Conservation (phyloP, 805 yeast genomes). For the Candida succiphila region DNA sequence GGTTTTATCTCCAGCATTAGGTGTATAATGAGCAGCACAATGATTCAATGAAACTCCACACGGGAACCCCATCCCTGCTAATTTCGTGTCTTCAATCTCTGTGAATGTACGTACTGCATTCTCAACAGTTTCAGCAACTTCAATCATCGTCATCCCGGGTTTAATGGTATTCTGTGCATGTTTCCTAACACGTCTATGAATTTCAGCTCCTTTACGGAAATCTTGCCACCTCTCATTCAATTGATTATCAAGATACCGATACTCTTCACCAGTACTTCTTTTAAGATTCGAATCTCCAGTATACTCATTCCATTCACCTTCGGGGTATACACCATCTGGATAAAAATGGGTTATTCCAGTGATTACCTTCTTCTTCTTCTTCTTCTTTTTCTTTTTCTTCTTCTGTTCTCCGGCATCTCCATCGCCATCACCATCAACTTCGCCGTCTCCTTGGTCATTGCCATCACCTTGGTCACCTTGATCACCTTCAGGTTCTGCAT, state of each 20-base stretch:
- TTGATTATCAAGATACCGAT: constrained; percentile 65
- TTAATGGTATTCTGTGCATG: constrained; percentile 63
- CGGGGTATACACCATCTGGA: constrained; percentile 70
- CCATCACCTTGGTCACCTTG: not conserved
- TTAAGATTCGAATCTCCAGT: constrained; percentile 51
- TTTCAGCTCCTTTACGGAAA: constrained; percentile 91
- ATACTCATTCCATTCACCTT: constrained; percentile 81
- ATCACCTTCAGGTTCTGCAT: not conserved
- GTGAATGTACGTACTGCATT: constrained; percentile 69
- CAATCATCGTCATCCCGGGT: constrained; percentile 90
- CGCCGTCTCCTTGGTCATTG: constrained; percentile 9
- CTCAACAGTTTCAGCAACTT: constrained; percentile 84
- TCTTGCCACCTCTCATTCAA: constrained; percentile 66
- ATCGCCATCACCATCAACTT: constrained; percentile 18
- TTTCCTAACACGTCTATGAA: constrained; percentile 84
- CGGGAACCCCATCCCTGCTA: constrained; percentile 95
- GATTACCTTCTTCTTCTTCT: constrained; percentile 41
- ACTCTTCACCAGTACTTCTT: constrained; percentile 81
- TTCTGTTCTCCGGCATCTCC: constrained; percentile 22
- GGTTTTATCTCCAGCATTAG: constrained; percentile 87
- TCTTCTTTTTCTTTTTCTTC: constrained; percentile 48
- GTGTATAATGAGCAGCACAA: constrained; percentile 97
- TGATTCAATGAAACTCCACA: constrained; percentile 93
- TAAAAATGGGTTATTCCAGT: constrained; percentile 58
- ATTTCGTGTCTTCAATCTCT: constrained; percentile 41